Conservation (phyloP, 805 yeast genomes). For the Lipomyces orientalis region DNA sequence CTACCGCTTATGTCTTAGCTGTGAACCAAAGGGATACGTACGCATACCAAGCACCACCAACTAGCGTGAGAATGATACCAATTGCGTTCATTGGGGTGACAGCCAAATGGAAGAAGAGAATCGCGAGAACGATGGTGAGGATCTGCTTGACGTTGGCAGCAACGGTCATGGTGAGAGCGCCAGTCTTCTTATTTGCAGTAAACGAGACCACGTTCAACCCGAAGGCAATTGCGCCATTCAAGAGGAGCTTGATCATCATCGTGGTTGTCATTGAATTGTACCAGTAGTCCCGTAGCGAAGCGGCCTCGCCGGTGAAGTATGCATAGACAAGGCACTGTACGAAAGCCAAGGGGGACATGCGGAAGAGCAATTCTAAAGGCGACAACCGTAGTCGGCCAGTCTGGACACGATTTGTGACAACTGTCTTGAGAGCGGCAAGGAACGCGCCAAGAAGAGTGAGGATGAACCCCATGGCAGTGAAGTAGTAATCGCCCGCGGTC, state of each 20-base stretch:
- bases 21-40: slow-evolving; percentile 4
- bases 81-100: slow-evolving; percentile 41
- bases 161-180: slow-evolving; percentile 43
- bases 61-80: slow-evolving; percentile 40
- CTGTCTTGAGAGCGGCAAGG: slow-evolving; percentile 42
- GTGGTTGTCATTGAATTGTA: slow-evolving; percentile 28
- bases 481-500: slow-evolving; percentile 42
- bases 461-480: slow-evolving; percentile 41
- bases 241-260: slow-evolving; percentile 37
- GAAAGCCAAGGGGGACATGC: slow-evolving; percentile 43
- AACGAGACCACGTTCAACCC: slow-evolving; percentile 42
- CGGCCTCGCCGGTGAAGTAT: slow-evolving; percentile 40
- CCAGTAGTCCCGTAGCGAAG: slow-evolving; percentile 32
- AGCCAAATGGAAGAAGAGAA: slow-evolving; percentile 41
- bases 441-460: slow-evolving; percentile 42
- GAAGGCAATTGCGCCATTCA: slow-evolving; percentile 42
- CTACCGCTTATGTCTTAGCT: neutral
- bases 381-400: slow-evolving; percentile 41
- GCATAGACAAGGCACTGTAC: slow-evolving; percentile 41
- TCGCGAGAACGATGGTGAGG: slow-evolving; percentile 42
- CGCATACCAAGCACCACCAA: slow-evolving; percentile 44
- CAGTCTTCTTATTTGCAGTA: slow-evolving; percentile 44
- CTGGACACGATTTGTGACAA: slow-evolving; percentile 42
- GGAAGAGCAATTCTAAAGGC: slow-evolving; percentile 41
- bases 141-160: slow-evolving; percentile 44